These are phyloP conservation scores for Selenicereus undatus DNA, from an alignment of 148 eudicot genomes.

Conservation along the genomic window DNA sequence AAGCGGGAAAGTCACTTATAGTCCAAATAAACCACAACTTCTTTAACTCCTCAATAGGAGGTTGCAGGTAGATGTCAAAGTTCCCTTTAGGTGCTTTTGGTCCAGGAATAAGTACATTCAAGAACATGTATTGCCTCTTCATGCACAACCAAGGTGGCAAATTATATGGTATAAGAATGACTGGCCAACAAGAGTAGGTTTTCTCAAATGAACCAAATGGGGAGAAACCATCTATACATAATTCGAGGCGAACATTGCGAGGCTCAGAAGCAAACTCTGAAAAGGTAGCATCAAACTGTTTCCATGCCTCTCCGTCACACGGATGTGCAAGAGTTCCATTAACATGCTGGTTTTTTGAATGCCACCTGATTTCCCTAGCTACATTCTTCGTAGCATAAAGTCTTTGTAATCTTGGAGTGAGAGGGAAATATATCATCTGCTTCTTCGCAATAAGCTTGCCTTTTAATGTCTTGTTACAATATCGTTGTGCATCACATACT, in stretches of 20 bases:
- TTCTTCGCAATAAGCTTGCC: background rate
- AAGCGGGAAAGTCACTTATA: background rate
- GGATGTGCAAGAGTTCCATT: constrained; percentile 4
- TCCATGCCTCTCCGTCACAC: background rate
- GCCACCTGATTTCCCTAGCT: constrained; percentile 10
- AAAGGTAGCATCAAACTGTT: background rate
- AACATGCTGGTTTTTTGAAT: background rate
- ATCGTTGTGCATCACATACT: background rate
- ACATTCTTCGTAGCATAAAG: background rate
- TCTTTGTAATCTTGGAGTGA: constrained; percentile 9
- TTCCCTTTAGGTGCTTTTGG: background rate
- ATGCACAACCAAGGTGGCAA: background rate
- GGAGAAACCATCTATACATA: background rate
- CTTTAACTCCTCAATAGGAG: no score
- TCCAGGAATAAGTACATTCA: background rate
- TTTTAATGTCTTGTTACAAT: background rate
- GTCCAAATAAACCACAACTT: background rate
- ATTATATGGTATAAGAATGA: no score
- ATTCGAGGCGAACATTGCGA: background rate
- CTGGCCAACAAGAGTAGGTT: no score
- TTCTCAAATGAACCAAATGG: no score
- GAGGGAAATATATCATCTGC: constrained; percentile 1
- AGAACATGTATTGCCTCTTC: background rate
- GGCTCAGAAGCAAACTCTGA: background rate
- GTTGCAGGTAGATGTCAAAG: no score